These are phyloP conservation scores for Chytridium lagenaria DNA, from an alignment of 371 early-diverging fungal genomes.

Conservation along the genomic window DNA sequence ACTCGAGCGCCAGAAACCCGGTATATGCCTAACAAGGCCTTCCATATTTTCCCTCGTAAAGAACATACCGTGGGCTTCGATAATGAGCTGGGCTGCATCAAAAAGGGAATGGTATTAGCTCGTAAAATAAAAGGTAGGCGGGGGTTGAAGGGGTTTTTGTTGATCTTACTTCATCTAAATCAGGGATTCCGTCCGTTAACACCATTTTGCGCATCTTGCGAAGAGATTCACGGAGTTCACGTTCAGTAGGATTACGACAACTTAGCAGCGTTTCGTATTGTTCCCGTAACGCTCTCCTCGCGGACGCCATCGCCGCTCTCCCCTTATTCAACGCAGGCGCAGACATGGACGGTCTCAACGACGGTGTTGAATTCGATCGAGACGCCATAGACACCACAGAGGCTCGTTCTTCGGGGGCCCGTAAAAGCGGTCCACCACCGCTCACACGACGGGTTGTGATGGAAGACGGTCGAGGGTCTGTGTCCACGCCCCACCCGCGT, in stretches of 20 bases:
- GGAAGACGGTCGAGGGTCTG: background rate
- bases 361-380: background rate
- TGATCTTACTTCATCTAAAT: conserved; percentile 20
- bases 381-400: background rate
- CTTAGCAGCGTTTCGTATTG: conserved; percentile 41
- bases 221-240: conserved; percentile 42
- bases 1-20: conserved; percentile 77
- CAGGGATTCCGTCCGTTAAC: conserved; percentile 48
- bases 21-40: conserved; percentile 78
- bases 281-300: conserved; percentile 20
- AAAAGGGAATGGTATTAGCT: background rate
- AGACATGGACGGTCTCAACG: background rate
- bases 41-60: conserved; percentile 71
- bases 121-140: background rate
- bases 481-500: background rate
- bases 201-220: conserved; percentile 42
- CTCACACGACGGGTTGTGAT: background rate
- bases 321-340: conserved; percentile 17
- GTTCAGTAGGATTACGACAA: conserved; percentile 37
- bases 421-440: background rate
- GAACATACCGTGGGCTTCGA: conserved; percentile 26
- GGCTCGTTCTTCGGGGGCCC: background rate
- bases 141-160: background rate
- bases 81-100: background rate
- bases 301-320: conserved; percentile 14